Conservation (phyloP, 768 basidiomycete genomes). For the Lentinula sp. region DNA sequence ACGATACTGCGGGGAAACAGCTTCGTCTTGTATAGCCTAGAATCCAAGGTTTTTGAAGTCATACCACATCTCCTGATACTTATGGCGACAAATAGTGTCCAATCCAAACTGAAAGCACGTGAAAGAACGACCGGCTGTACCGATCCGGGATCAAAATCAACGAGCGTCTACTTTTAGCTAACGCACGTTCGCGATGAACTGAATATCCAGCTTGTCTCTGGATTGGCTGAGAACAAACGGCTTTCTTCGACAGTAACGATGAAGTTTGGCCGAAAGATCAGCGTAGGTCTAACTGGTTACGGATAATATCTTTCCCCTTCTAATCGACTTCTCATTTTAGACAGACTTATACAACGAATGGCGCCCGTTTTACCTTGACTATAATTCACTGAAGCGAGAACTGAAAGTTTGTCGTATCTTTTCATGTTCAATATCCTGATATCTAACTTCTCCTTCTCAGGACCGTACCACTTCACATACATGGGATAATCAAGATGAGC, state of each 20-base stretch:
- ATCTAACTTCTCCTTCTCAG: conserved; percentile 17
- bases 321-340: conserved; percentile 27
- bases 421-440: neutral
- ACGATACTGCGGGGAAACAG: no score
- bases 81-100: no score
- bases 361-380: conserved; percentile 87
- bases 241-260: conserved; percentile 26
- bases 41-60: no score
- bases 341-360: conserved; percentile 86
- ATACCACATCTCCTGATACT: no score
- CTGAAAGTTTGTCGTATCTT: conserved; percentile 50
- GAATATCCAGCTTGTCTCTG: neutral
- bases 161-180: neutral
- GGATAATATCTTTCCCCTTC: conserved; percentile 6
- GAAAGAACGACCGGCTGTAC: neutral
- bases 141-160: neutral
- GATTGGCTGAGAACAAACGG: neutral
- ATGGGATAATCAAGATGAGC: conserved; percentile 80
- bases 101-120: no score
- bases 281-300: conserved; percentile 29
- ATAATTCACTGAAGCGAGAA: conserved; percentile 83
- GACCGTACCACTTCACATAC: conserved; percentile 42
- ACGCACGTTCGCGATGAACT: neutral
- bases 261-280: conserved; percentile 83
- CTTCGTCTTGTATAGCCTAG: no score